Conservation (phyloP, 768 basidiomycete genomes). For the Lactarius akahatsu region DNA sequence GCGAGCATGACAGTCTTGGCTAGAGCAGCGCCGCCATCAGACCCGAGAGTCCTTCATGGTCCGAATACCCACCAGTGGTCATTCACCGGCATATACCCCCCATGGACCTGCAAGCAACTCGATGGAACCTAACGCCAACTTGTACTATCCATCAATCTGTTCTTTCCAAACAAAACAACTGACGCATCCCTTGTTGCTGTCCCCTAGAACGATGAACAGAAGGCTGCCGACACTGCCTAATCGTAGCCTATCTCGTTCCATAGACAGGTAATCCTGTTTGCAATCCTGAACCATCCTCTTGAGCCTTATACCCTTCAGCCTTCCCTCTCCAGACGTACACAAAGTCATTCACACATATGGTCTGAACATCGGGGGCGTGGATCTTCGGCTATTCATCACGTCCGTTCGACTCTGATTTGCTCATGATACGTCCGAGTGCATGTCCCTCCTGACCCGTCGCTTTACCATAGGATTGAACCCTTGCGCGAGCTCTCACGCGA, state of each 20-base stretch:
- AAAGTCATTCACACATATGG: slow-evolving; percentile 23
- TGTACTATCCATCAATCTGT: slow-evolving; percentile 12
- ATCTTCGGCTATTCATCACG: slow-evolving; percentile 27
- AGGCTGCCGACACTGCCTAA: slow-evolving; percentile 16
- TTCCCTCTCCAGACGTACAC: neutral
- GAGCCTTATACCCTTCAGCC: slow-evolving; percentile 13
- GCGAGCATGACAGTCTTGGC: slow-evolving; percentile 19
- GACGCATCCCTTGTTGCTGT: neutral
- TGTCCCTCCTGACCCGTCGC: slow-evolving; percentile 1
- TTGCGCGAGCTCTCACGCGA: slow-evolving; percentile 33
- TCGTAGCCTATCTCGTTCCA: slow-evolving; percentile 1
- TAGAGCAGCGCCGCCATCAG: slow-evolving; percentile 11
- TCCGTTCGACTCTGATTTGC: slow-evolving; percentile 2
- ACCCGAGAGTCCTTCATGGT: slow-evolving; percentile 3
- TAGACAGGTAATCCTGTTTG: neutral
- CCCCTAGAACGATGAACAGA: slow-evolving; percentile 7
- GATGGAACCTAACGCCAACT: neutral
- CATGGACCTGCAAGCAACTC: neutral
- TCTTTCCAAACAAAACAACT: slow-evolving; percentile 4
- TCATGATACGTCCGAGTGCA: neutral
- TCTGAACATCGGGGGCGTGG: slow-evolving; percentile 11
- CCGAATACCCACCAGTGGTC: slow-evolving; percentile 8
- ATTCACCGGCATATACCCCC: slow-evolving; percentile 17
- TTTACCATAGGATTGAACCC: slow-evolving; percentile 22
- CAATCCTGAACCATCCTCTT: neutral